Percentiles rank a stretch among this genome's conserved stretches.
phyloP scores from a whole-genome alignment of 192 early-diverging fungal genomes.

The Coemansia sp. region DNA sequence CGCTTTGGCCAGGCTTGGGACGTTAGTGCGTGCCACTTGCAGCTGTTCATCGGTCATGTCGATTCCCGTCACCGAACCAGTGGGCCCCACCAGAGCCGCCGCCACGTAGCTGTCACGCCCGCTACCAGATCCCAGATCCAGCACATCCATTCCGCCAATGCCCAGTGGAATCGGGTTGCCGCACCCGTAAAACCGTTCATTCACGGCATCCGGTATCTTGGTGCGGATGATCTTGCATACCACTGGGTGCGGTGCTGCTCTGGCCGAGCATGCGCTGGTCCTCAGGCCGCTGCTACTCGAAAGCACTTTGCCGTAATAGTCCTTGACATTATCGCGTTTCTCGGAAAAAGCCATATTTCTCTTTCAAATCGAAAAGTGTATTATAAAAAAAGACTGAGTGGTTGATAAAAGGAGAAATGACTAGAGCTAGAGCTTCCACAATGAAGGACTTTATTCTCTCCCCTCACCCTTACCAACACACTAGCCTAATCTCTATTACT shows the following conservation, averaged over 20 bases:
- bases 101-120: slow-evolving; percentile 57
- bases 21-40: slow-evolving; percentile 29
- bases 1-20: slow-evolving; percentile 16
- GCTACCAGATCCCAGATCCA: slow-evolving; percentile 52
- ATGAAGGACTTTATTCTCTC: too few species aligned
- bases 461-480: too few species aligned
- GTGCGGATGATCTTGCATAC: neutral
- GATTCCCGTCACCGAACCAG: slow-evolving; percentile 47
- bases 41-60: slow-evolving; percentile 59
- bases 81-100: slow-evolving; percentile 42
- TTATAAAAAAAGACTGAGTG: neutral
- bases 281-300: slow-evolving; percentile 18
- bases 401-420: too few species aligned
- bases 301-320: slow-evolving; percentile 43
- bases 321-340: slow-evolving; percentile 17
- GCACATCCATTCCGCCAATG: slow-evolving; percentile 44
- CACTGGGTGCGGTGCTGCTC: neutral
- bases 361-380: too few species aligned
- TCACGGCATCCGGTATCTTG: slow-evolving; percentile 38
- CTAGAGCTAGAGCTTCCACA: too few species aligned
- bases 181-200: slow-evolving; percentile 50
- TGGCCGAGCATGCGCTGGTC: slow-evolving; percentile 31
- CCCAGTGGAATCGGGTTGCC: slow-evolving; percentile 49
- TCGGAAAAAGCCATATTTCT: neutral
- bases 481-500: too few species aligned